A percentile compares a stretch with the other conserved stretches of the same genome.
Conservation (phyloP, 148 eudicot species). For the Euryodendron excelsum region DNA sequence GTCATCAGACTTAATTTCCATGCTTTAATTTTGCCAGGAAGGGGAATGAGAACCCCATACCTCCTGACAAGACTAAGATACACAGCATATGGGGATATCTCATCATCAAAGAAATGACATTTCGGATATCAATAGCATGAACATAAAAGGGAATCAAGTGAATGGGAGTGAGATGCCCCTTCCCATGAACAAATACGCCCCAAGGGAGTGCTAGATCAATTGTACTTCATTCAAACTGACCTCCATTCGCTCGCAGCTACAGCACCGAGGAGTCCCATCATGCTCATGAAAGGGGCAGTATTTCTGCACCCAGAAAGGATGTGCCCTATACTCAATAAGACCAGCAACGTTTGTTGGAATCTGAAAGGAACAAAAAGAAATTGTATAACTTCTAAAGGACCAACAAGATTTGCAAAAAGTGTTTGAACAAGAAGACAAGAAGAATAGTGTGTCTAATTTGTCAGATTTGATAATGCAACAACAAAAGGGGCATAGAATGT, state of each 20-base stretch:
- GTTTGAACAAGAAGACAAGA: no score
- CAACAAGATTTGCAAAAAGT: no score
- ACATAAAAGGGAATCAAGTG: not conserved
- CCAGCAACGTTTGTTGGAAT: conserved; percentile 69
- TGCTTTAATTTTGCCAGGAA: no score
- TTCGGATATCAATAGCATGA: not conserved
- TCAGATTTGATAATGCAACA: not conserved
- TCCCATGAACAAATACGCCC: not conserved
- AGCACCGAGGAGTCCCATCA: conserved; percentile 76
- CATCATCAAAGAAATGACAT: no score
- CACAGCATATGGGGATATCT: no score
- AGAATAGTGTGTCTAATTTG: not conserved
- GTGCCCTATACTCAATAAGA: conserved; percentile 74
- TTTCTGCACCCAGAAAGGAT: conserved; percentile 81
- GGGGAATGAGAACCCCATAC: no score
- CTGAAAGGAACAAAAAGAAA: no score
- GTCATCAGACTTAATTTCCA: no score
- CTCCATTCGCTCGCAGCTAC: conserved; percentile 84
- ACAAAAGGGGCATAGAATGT: no score
- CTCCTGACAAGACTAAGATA: no score
- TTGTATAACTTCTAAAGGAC: no score
- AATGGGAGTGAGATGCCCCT: not conserved
- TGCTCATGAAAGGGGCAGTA: conserved; percentile 76
- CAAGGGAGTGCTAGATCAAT: not conserved
- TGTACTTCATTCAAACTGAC: conserved; percentile 20